Evolutionary conservation across 345 rosid genomes (phyloP).

Genomic region (Eucalyptus cladocalyx): DNA sequence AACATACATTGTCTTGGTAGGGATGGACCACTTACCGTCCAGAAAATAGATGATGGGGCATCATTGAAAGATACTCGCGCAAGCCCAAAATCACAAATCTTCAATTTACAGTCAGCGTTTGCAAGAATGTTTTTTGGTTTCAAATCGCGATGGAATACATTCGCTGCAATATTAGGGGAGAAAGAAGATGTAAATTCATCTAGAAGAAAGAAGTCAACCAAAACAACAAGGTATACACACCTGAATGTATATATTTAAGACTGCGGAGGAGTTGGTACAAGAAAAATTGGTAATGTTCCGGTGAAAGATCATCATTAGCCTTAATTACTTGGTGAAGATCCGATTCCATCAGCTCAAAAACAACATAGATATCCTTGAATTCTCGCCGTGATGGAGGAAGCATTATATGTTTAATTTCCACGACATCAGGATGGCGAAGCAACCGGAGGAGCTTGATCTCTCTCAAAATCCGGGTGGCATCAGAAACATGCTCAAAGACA

Average conservation of each 20-base stretch:
- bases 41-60: constrained; percentile 93
- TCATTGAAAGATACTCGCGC: constrained; percentile 96
- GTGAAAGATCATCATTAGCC: constrained; percentile 93
- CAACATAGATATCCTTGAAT: constrained; percentile 88
- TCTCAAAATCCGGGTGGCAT: constrained; percentile 90
- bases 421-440: constrained; percentile 95
- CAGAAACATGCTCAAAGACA: constrained; percentile 97
- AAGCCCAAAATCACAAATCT: constrained; percentile 98
- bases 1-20: not conserved
- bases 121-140: constrained; percentile 99
- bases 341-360: constrained; percentile 97
- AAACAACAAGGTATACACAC: constrained; percentile 16
- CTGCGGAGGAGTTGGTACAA: constrained; percentile 98
- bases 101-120: constrained; percentile 95
- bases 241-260: constrained; percentile 84
- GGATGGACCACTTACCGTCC: constrained; percentile 69
- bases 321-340: constrained; percentile 97
- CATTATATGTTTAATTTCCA: constrained; percentile 93
- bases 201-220: not conserved
- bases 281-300: constrained; percentile 96
- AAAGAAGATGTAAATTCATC: not conserved
- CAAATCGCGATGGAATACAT: constrained; percentile 94
- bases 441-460: constrained; percentile 89
- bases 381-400: constrained; percentile 96
- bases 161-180: constrained; percentile 41